phyloP scores from a whole-genome alignment of 768 basidiomycete genomes.

The Pleurotus eryngii region DNA sequence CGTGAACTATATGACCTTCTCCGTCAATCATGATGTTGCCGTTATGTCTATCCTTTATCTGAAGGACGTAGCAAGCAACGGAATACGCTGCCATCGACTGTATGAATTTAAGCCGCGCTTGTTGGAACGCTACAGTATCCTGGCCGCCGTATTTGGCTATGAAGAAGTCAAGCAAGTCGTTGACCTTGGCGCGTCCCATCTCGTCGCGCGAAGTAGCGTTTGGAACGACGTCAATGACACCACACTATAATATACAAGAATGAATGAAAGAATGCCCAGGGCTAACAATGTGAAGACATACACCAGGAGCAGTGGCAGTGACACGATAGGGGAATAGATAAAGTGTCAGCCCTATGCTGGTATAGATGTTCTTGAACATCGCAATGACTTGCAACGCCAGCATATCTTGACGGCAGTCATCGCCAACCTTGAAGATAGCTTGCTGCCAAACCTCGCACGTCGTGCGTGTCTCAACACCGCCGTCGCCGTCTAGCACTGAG shows the following conservation, averaged over 20 bases:
- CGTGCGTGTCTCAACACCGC: slow-evolving; percentile 52
- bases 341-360: slow-evolving; percentile 78
- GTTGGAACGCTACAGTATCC: slow-evolving; percentile 87
- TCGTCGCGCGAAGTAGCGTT: slow-evolving; percentile 98
- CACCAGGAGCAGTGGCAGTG: slow-evolving; percentile 94
- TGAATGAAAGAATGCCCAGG: background rate
- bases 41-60: slow-evolving; percentile 98
- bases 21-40: slow-evolving; percentile 99
- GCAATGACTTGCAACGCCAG: slow-evolving; percentile 95
- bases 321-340: slow-evolving; percentile 97
- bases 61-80: slow-evolving; percentile 94
- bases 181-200: slow-evolving; percentile 98
- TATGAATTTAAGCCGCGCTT: slow-evolving; percentile 92
- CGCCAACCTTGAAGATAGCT: slow-evolving; percentile 99
- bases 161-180: slow-evolving; percentile 94
- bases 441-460: slow-evolving; percentile 94
- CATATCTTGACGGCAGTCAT: slow-evolving; percentile 98
- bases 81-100: slow-evolving; percentile 99
- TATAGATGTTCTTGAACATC: slow-evolving; percentile 99
- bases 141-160: slow-evolving; percentile 88
- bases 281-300: slow-evolving; percentile 35
- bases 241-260: slow-evolving; percentile 56
- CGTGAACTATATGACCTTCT: slow-evolving; percentile 94
- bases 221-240: slow-evolving; percentile 97
- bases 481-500: slow-evolving; percentile 62